A percentile compares a stretch with the other conserved stretches of the same genome.
Conservation (phyloP, 1,139 yeast species). For the Pichia sp. region DNA sequence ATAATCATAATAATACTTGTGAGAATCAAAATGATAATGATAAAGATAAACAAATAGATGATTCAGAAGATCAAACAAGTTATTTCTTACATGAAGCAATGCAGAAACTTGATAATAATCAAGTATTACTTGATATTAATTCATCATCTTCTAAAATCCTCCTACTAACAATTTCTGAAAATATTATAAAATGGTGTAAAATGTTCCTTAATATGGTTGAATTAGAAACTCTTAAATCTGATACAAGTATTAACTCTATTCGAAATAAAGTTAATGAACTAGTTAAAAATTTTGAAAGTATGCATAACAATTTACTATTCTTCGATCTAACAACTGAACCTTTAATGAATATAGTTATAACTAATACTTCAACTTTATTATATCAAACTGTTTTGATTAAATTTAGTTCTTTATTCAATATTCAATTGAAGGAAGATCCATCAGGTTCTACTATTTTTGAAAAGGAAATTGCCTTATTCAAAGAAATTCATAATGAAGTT, state of each 20-base stretch:
- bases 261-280: conserved; percentile 22
- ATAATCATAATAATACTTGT: not conserved
- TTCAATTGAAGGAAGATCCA: conserved; percentile 14
- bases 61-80: conserved; percentile 11
- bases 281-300: conserved; percentile 21
- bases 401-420: conserved; percentile 19
- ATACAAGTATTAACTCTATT: conserved; percentile 17
- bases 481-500: conserved; percentile 17
- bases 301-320: conserved; percentile 23
- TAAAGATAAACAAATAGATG: conserved; percentile 1
- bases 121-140: conserved; percentile 23
- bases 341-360: conserved; percentile 20
- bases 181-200: conserved; percentile 27
- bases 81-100: conserved; percentile 26
- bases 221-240: conserved; percentile 19
- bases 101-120: conserved; percentile 23
- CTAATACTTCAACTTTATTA: conserved; percentile 22
- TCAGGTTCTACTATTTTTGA: conserved; percentile 14
- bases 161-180: conserved; percentile 24
- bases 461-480: conserved; percentile 18
- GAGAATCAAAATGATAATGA: not conserved
- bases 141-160: conserved; percentile 23
- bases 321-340: conserved; percentile 24
- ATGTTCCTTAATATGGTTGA: conserved; percentile 25
- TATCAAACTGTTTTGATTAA: conserved; percentile 25